Percentiles rank a stretch among this genome's conserved stretches.
These are phyloP conservation scores for Asterophora lycoperdoides DNA, from an alignment of 768 basidiomycete species.

Conservation along the genomic window DNA sequence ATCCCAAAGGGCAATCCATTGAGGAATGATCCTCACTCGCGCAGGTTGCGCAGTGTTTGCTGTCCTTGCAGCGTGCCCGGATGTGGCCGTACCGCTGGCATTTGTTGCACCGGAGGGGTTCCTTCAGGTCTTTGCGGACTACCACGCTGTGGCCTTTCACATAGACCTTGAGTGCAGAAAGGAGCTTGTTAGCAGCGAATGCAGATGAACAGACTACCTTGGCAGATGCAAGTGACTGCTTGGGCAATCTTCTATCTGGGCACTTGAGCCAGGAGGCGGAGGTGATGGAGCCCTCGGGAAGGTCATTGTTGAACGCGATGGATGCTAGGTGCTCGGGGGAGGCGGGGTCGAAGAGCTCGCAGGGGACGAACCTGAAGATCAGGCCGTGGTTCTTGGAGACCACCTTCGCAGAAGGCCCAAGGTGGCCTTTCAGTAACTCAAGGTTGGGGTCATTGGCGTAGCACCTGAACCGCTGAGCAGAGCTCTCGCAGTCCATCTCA, in stretches of 20 bases:
- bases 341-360: background rate
- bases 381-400: background rate
- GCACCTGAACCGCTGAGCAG: background rate
- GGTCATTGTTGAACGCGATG: background rate
- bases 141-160: background rate
- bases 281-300: background rate
- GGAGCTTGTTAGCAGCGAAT: conserved; percentile 3
- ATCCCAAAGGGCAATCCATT: background rate
- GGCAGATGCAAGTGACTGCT: background rate
- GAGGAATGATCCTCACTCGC: background rate
- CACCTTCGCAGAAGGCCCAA: background rate
- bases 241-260: background rate
- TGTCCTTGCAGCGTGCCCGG: background rate
- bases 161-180: background rate
- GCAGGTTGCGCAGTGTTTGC: background rate
- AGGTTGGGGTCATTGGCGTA: background rate
- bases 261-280: conserved; percentile 1
- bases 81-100: conserved; percentile 8
- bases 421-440: background rate
- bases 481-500: background rate
- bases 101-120: conserved; percentile 9
- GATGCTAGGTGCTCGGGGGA: background rate
- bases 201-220: background rate
- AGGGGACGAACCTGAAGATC: background rate
- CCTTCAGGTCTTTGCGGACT: background rate